Conservation (phyloP, 176 grass and related monocot species). For the Oryza australiensis region DNA sequence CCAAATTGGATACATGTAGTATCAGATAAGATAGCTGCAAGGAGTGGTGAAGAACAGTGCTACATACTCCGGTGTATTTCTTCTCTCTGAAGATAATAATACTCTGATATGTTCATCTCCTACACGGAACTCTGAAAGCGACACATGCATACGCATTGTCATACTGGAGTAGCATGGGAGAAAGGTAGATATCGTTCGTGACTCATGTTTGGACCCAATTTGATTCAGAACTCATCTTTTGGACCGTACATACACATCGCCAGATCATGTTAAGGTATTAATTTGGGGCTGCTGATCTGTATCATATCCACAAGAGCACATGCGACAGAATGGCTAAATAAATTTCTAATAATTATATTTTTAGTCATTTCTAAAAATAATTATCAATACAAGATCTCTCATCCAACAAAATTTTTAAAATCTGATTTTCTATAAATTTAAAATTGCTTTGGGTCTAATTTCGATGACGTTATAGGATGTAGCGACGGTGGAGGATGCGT, state of each 20-base stretch:
- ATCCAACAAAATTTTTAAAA: no score
- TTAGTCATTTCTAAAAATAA: no score
- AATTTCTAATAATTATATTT: no score
- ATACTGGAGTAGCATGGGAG: neutral
- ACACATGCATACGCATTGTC: neutral
- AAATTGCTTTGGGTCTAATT: no score
- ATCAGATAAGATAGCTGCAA: neutral
- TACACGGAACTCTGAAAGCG: neutral
- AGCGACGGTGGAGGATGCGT: no score
- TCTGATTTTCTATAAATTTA: no score
- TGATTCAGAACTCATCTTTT: neutral
- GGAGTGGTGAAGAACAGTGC: neutral
- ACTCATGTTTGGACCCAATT: neutral
- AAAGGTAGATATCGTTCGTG: neutral
- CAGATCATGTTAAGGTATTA: neutral
- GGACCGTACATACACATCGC: neutral
- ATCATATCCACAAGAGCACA: neutral
- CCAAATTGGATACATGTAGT: neutral
- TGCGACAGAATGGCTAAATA: no score
- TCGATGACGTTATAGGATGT: no score
- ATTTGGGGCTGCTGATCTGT: neutral
- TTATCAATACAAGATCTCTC: no score
- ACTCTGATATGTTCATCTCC: neutral
- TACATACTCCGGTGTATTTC: neutral
- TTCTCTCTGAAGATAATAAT: neutral